A percentile compares a stretch with the other conserved stretches of the same genome.
phyloP scores from a whole-genome alignment of 2,329 filamentous ascomycete genomes.

The Akanthomyces uredinophilus region DNA sequence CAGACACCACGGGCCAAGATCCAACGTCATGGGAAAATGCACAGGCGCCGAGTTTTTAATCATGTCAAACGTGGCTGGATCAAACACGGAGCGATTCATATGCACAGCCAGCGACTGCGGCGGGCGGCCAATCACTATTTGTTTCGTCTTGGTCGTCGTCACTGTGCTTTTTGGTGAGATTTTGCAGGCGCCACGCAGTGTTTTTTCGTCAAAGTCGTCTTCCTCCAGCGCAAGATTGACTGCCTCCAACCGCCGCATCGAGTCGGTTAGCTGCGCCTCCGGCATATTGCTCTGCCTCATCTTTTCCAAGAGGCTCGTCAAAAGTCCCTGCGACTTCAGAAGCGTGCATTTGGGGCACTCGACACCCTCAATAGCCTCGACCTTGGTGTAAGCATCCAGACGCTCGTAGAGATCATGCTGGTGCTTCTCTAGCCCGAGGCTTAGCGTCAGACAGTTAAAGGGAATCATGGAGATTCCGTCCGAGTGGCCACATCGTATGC shows the following conservation, averaged over 20 bases:
- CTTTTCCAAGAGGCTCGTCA: conserved; percentile 43
- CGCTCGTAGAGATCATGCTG: conserved; percentile 71
- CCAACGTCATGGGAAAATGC: conserved; percentile 66
- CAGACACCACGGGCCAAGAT: conserved; percentile 81
- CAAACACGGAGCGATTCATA: conserved; percentile 86
- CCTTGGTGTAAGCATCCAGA: conserved; percentile 75
- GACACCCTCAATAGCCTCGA: conserved; percentile 84
- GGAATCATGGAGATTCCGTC: conserved; percentile 86
- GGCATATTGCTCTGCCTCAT: conserved; percentile 31
- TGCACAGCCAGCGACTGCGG: conserved; percentile 80
- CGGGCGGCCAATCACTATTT: conserved; percentile 77
- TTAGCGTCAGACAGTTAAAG: conserved; percentile 89
- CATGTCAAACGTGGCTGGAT: conserved; percentile 72
- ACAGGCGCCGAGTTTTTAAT: conserved; percentile 81
- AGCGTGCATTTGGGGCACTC: conserved; percentile 91
- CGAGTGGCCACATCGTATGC: conserved; percentile 76
- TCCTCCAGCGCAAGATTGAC: conserved; percentile 69
- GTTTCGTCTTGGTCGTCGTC: conserved; percentile 79
- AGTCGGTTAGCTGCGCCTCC: conserved; percentile 47
- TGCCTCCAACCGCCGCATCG: conserved; percentile 53
- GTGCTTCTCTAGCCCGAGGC: conserved; percentile 58
- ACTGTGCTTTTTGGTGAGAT: conserved; percentile 64
- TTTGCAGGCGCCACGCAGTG: conserved; percentile 57
- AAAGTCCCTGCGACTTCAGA: conserved; percentile 46
- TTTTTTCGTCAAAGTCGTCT: conserved; percentile 72